These are phyloP conservation scores for Prunus salicina DNA, from an alignment of 306 rosid genomes.

Conservation along the genomic window DNA sequence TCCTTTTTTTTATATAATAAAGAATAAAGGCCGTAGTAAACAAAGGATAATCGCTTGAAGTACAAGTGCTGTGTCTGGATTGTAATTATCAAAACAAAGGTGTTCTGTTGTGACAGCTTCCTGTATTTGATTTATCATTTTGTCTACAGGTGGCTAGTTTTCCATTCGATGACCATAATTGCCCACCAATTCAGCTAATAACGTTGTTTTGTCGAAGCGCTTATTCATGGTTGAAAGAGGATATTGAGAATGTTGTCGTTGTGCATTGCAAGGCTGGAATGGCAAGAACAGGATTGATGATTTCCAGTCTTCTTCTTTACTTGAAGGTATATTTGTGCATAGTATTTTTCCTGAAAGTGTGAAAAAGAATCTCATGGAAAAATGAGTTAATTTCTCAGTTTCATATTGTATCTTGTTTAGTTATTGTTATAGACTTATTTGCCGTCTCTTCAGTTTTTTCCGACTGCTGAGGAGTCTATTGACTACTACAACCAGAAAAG, in stretches of 20 bases:
- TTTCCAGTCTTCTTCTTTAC: constrained; percentile 90
- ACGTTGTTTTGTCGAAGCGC: constrained; percentile 94
- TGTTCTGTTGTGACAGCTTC: not conserved
- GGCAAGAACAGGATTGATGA: constrained; percentile 99
- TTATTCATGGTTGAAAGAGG: constrained; percentile 95
- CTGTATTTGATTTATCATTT: constrained; percentile 11
- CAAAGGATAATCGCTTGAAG: not conserved
- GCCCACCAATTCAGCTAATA: constrained; percentile 84
- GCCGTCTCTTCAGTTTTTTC: constrained; percentile 69
- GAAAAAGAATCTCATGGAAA: constrained; percentile 12
- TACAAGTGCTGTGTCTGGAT: not conserved
- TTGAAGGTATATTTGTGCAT: constrained; percentile 55
- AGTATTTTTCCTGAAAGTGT: constrained; percentile 18
- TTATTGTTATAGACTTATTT: constrained; percentile 20
- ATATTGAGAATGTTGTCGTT: constrained; percentile 94
- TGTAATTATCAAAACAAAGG: not conserved
- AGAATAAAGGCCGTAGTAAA: not conserved
- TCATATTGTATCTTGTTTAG: constrained; percentile 6
- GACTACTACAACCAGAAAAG: constrained; percentile 95
- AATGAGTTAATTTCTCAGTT: constrained; percentile 6
- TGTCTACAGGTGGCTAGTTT: constrained; percentile 81
- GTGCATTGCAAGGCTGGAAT: constrained; percentile 99
- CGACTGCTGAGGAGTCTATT: constrained; percentile 96
- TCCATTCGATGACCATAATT: constrained; percentile 95
- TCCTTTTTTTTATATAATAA: not conserved